Base-by-base conservation (phyloP, 352 stramenopile genomes). In the Phytophthora citrophthora region DNA sequence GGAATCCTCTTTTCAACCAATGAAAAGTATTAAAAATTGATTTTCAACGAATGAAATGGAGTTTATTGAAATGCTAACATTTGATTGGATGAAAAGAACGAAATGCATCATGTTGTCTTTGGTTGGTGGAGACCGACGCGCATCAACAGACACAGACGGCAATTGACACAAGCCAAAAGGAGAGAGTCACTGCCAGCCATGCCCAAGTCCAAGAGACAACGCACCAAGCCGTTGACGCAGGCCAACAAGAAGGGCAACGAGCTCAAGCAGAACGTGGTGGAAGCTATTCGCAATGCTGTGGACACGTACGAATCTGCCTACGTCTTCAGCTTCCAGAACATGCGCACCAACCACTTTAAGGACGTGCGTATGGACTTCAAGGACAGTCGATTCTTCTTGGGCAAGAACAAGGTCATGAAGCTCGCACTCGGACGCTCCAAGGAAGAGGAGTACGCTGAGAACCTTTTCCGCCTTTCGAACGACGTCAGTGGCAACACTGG, bases 321-420 rank as follows among this genome's bases (percentile, higher is more conserved):
- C 68, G 85, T 98, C 16, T 99, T 99, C 78, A 96, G 87, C 29
- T 99, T 97, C 77, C 89, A 98, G 68, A 99, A 99, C 80, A 99
- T 99, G 96, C 86, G 97, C 75, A 98, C 93, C 57, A 98, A 97
- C 82, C 96, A 98, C 72, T 99, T 99, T 75, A 99, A 99, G 75
- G 89, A 99, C 50, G 94, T 99, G 55, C 92, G 97, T 44, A 83
- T 98, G 63, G 93, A 99, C 70, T 99, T 99, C 69, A 94, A 92
- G 31, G 93, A 98, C 60, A 94, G 84, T 67, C 88, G 91, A 54
- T 98, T 99, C 76, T 98, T 99, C 69, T 71, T 99, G 51, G 97
- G 97, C 66, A 99, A 99, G 80, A 99, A 99, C 83, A 99, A 99
- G 81, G 85, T 99, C 38, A 94, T 99, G 77, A 98, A 99, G 78